phyloP scores from a whole-genome alignment of 805 yeast species.

The Nakazawaea pomicola region DNA sequence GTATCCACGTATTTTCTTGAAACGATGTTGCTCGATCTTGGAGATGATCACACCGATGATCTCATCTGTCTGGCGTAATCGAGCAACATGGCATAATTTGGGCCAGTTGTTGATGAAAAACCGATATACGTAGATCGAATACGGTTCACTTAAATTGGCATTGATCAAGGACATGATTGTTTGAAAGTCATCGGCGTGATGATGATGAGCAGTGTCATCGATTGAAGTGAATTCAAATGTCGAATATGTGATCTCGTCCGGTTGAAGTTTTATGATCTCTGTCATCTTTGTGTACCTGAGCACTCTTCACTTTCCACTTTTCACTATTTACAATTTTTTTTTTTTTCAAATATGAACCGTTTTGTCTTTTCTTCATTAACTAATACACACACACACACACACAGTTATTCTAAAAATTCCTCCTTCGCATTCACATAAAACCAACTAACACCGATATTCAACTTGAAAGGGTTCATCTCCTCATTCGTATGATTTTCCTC shows the following conservation, averaged over 20 bases:
- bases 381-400: too few relatives aligned
- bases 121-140: slow-evolving; percentile 87
- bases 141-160: slow-evolving; percentile 84
- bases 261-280: slow-evolving; percentile 1
- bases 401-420: slow-evolving; percentile 20
- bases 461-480: slow-evolving; percentile 56
- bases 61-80: slow-evolving; percentile 22
- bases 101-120: slow-evolving; percentile 93
- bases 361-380: not conserved
- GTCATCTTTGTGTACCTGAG: not conserved
- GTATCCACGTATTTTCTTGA: slow-evolving; percentile 76
- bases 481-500: slow-evolving; percentile 32
- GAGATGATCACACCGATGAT: slow-evolving; percentile 84
- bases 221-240: slow-evolving; percentile 5
- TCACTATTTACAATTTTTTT: not conserved
- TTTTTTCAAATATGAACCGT: slow-evolving; percentile 1
- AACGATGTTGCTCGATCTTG: slow-evolving; percentile 72
- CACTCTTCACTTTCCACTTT: not conserved
- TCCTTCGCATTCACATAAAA: slow-evolving; percentile 52
- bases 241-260: not conserved
- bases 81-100: slow-evolving; percentile 65
- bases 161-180: slow-evolving; percentile 56
- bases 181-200: slow-evolving; percentile 35
- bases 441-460: slow-evolving; percentile 63
- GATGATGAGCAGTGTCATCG: not conserved